Percentiles rank a stretch among this genome's conserved stretches.
Conservation (phyloP, 495 filamentous ascomycete genomes). For the Neurospora sp. region DNA sequence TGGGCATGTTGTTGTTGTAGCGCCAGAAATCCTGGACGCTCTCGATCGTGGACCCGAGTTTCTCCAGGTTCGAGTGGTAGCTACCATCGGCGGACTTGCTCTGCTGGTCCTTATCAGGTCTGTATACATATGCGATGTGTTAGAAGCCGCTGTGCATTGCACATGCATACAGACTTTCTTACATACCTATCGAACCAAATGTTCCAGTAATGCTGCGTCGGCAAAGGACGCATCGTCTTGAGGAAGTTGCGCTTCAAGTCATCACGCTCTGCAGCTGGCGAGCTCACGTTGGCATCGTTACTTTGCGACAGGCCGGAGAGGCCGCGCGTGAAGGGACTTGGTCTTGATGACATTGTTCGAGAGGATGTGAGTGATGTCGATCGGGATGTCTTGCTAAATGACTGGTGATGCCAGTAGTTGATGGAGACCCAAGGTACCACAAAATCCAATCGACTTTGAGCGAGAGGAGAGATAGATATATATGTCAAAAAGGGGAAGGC, state of each 20-base stretch:
- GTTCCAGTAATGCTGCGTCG: conserved; percentile 52
- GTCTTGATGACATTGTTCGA: conserved; percentile 36
- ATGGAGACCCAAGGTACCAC: neutral
- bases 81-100: conserved; percentile 27
- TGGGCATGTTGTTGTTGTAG: conserved; percentile 79
- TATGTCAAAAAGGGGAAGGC: neutral
- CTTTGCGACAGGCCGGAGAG: conserved; percentile 42
- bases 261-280: conserved; percentile 46
- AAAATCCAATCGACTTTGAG: neutral
- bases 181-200: conserved; percentile 47
- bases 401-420: neutral
- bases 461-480: neutral
- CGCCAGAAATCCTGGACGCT: conserved; percentile 79
- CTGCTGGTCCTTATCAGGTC: conserved; percentile 16
- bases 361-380: neutral
- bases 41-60: conserved; percentile 57
- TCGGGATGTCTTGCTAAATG: neutral
- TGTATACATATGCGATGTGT: neutral
- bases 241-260: conserved; percentile 51
- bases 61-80: conserved; percentile 57
- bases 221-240: conserved; percentile 48
- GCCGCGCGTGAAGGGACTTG: conserved; percentile 43
- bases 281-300: conserved; percentile 38
- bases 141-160: neutral
- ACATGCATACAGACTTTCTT: neutral